Evolutionary conservation across 805 yeast genomes (phyloP).

Genomic region (Metschnikowia lochheadii): DNA sequence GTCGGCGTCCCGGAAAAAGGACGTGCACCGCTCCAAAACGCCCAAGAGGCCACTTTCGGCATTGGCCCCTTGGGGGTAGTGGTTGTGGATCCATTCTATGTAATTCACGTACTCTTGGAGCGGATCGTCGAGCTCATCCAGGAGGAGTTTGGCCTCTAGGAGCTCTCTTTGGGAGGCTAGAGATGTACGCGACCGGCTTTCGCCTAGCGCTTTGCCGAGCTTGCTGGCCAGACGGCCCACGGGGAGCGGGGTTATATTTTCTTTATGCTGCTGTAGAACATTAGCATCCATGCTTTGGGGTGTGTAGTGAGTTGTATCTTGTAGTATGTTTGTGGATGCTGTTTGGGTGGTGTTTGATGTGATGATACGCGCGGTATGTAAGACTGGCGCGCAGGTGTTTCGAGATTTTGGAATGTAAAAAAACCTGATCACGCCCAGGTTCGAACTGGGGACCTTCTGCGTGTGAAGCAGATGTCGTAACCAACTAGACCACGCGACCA

Average conservation of each 20-base stretch:
- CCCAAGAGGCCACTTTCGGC: slow-evolving; percentile 62
- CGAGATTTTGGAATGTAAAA: neutral
- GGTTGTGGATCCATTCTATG: slow-evolving; percentile 64
- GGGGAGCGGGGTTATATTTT: slow-evolving; percentile 62
- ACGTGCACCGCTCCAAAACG: slow-evolving; percentile 68
- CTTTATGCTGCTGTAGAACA: slow-evolving; percentile 53
- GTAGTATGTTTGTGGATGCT: neutral
- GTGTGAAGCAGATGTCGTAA: slow-evolving; percentile 22
- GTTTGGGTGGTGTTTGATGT: neutral
- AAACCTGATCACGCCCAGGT: slow-evolving; percentile 21
- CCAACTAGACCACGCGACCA: slow-evolving; percentile 22
- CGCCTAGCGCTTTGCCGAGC: slow-evolving; percentile 42
- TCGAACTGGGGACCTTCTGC: slow-evolving; percentile 24
- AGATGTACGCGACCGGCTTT: slow-evolving; percentile 5
- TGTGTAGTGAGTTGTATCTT: neutral
- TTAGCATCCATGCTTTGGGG: slow-evolving; percentile 16
- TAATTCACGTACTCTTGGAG: slow-evolving; percentile 71
- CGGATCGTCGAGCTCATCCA: slow-evolving; percentile 76
- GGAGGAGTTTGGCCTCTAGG: slow-evolving; percentile 19
- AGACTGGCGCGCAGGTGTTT: too few relatives aligned
- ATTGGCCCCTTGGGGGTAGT: slow-evolving; percentile 58
- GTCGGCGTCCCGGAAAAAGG: slow-evolving; percentile 56
- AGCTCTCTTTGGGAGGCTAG: slow-evolving; percentile 32
- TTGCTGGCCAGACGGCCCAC: slow-evolving; percentile 68
- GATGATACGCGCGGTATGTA: neutral